These are phyloP conservation scores for Cercospora zeae-maydis DNA, from an alignment of 2,329 filamentous ascomycete species.

Conservation along the genomic window DNA sequence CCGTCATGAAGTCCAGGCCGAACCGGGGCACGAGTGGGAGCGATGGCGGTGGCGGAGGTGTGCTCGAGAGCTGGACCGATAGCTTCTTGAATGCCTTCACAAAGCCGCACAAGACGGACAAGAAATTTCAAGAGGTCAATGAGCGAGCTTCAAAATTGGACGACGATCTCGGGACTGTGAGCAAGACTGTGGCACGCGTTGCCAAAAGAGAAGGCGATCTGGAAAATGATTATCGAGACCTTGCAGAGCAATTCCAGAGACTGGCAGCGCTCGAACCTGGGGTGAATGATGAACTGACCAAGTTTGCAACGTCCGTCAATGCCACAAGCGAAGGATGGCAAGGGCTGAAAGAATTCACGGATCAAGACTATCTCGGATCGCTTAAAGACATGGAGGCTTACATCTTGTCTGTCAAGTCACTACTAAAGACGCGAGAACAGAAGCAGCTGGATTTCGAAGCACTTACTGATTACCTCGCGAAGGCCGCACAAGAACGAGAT, in stretches of 20 bases:
- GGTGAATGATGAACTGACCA: conserved; percentile 75
- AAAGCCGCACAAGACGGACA: conserved; percentile 92
- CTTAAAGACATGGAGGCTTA: conserved; percentile 95
- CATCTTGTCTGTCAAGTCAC: conserved; percentile 76
- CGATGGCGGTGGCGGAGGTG: conserved; percentile 56
- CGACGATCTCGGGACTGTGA: conserved; percentile 86
- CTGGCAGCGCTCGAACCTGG: conserved; percentile 85
- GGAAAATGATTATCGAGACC: conserved; percentile 80
- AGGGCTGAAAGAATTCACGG: conserved; percentile 81
- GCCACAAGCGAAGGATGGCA: conserved; percentile 76
- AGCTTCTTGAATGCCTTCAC: conserved; percentile 96
- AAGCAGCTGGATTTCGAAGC: conserved; percentile 98
- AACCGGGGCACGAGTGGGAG: conserved; percentile 54
- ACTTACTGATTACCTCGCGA: conserved; percentile 90
- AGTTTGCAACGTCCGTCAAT: conserved; percentile 82
- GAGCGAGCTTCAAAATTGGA: conserved; percentile 92
- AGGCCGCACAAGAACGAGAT: conserved; percentile 83
- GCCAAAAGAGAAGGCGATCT: conserved; percentile 83
- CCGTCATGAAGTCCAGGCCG: conserved; percentile 79
- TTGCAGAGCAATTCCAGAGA: conserved; percentile 92
- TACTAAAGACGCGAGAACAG: conserved; percentile 90
- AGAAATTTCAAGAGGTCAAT: conserved; percentile 87
- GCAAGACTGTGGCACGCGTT: conserved; percentile 91
- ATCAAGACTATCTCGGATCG: conserved; percentile 91
- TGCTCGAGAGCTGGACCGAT: conserved; percentile 94